Evolutionary conservation across 257 asterid species (phyloP).

Genomic region (Solanum bukasovii): DNA sequence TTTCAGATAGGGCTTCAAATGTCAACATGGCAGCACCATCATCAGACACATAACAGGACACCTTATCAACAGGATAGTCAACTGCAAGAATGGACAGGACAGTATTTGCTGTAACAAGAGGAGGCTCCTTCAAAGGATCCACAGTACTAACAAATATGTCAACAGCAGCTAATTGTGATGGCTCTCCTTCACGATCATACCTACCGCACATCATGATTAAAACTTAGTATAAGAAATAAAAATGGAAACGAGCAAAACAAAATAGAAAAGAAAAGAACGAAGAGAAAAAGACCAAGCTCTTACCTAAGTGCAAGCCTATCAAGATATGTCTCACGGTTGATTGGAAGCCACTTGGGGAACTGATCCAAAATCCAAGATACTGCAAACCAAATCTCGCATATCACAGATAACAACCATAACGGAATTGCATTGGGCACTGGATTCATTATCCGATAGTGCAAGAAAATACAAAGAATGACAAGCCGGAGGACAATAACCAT

Average conservation of each 20-base stretch:
- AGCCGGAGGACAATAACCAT: constrained; percentile 93
- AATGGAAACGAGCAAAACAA: background rate
- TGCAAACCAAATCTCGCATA: constrained; percentile 99
- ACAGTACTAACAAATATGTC: constrained; percentile 99
- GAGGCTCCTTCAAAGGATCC: constrained; percentile 96
- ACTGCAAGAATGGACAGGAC: constrained; percentile 88
- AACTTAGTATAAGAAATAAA: background rate
- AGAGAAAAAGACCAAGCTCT: constrained; percentile 8
- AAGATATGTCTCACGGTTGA: constrained; percentile 94
- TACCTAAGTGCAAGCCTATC: constrained; percentile 95
- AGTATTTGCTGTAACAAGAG: constrained; percentile 94
- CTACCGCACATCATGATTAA: constrained; percentile 29
- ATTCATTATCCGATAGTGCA: constrained; percentile 86
- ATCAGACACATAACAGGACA: constrained; percentile 93
- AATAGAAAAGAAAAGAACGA: background rate
- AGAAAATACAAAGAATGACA: constrained; percentile 66
- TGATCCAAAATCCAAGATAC: constrained; percentile 98
- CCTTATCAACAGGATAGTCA: constrained; percentile 97
- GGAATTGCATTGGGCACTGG: constrained; percentile 91
- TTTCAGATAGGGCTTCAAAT: constrained; percentile 84
- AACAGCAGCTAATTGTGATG: constrained; percentile 98
- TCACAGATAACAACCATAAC: constrained; percentile 88
- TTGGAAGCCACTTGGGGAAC: constrained; percentile 98
- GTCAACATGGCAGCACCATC: constrained; percentile 96
- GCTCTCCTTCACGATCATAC: constrained; percentile 96